Evolutionary conservation across 2,329 filamentous ascomycete species (phyloP).

Genomic region (Penicillium palitans): DNA sequence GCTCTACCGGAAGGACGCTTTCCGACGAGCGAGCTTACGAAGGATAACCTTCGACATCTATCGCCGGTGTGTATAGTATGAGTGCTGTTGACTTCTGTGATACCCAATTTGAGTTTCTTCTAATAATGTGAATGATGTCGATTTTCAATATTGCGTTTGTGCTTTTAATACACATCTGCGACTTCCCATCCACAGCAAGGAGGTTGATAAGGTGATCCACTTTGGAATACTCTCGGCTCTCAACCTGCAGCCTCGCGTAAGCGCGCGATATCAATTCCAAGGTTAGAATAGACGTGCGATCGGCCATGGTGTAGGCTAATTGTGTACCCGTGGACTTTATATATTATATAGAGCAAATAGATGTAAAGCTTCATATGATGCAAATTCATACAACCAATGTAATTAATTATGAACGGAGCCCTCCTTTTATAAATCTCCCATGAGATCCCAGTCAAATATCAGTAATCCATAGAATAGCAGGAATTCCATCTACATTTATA

Average conservation of each 20-base stretch:
- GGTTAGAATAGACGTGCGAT: background rate
- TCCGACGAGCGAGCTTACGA: background rate
- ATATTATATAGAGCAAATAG: background rate
- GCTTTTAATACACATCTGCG: background rate
- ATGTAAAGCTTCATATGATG: too few relatives aligned
- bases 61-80: conserved; percentile 17
- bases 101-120: conserved; percentile 19
- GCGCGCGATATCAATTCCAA: background rate
- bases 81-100: conserved; percentile 10
- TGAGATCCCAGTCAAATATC: background rate
- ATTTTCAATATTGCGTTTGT: background rate
- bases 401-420: background rate
- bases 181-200: background rate
- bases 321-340: too few relatives aligned
- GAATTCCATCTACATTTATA: background rate
- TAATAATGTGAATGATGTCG: background rate
- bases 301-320: background rate
- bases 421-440: background rate
- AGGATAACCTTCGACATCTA: conserved; percentile 9
- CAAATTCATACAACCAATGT: background rate
- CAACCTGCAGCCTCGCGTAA: background rate
- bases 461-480: background rate
- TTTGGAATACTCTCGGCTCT: background rate
- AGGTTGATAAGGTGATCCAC: background rate
- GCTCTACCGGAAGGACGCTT: background rate